phyloP scores from a whole-genome alignment of 495 filamentous ascomycete species.

The Podospora comata region DNA sequence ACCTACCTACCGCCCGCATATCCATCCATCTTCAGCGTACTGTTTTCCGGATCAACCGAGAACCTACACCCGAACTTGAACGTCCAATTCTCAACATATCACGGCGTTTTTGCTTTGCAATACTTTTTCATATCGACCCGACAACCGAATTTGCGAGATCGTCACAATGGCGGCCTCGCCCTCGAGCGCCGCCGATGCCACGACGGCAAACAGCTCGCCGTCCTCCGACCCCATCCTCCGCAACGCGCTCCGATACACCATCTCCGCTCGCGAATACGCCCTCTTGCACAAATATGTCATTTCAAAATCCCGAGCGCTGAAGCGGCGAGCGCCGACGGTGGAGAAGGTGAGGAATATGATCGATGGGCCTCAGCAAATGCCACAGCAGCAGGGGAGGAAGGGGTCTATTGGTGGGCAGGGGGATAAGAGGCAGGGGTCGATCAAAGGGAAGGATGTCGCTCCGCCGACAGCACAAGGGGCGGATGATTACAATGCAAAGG shows the following conservation, averaged over 20 bases:
- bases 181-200: conserved; percentile 19
- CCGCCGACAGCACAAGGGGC: conserved; percentile 16
- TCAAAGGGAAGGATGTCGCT: conserved; percentile 25
- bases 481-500: conserved; percentile 74
- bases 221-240: conserved; percentile 61
- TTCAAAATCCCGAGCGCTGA: conserved; percentile 60
- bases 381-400: conserved; percentile 4
- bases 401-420: neutral
- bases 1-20: neutral
- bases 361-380: conserved; percentile 27
- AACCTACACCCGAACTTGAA: neutral
- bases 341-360: conserved; percentile 49
- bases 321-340: conserved; percentile 57
- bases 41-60: neutral
- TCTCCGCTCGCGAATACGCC: conserved; percentile 82
- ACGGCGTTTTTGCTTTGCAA: neutral
- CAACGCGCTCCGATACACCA: conserved; percentile 76
- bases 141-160: neutral
- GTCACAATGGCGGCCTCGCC: conserved; percentile 15
- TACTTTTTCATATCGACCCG: too few relatives aligned
- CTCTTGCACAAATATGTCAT: conserved; percentile 73
- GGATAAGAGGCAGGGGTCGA: neutral
- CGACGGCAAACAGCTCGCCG: conserved; percentile 33
- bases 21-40: neutral
- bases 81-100: neutral